Evolutionary conservation across 2,329 filamentous ascomycete genomes (phyloP), one percentile per base, ranked within the genome.

Genomic region (Microdochium bolleyi): DNA sequence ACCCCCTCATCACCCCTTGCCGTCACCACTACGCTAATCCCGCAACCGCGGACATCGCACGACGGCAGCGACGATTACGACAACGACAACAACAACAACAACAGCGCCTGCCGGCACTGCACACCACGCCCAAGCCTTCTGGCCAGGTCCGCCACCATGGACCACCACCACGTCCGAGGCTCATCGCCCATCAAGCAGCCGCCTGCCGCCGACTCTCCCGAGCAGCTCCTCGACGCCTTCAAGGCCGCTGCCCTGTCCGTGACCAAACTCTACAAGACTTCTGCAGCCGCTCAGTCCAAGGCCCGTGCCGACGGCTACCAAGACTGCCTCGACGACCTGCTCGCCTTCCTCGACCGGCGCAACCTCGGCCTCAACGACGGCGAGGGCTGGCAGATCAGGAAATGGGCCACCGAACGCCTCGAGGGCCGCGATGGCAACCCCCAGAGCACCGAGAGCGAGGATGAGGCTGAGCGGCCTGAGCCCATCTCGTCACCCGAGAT

Each of bases 251-350:
- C 94, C 21, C 78, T 96, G 32, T 95, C 91, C 5, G 92, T 97
- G 52, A 97, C 94, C 49, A 96, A 95, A 64, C 84, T 99, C 14
- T 97, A 97, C 75, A 96, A 96, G 71, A 92, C 86, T 38, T 92
- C 92, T 2, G 87, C 89, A 13, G 78, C 84, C 30, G 88, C 89
- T 49, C 85, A 94, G 66, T 78, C 85, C 50, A 85, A 85, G 62
- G 84, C 90, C 49, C 84, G 89, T 50, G 73, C 82, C 50, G 86
- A 92, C 38, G 94, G 94, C 24, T 97, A 96, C 62, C 92, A 96
- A 67, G 92, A 97, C 65, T 95, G 92, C 37, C 75, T 99, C 37
- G 90, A 96, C 58, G 92, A 97, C 60, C 75, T 99, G 4, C 73
- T 96, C n/a, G 71, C 78, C 16, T 95, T 95, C 60, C 73, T 97